A percentile compares a stretch with the other conserved stretches of the same genome.
These are phyloP conservation scores for Acacia pycnantha DNA, from an alignment of 331 rosid species.

Conservation along the genomic window DNA sequence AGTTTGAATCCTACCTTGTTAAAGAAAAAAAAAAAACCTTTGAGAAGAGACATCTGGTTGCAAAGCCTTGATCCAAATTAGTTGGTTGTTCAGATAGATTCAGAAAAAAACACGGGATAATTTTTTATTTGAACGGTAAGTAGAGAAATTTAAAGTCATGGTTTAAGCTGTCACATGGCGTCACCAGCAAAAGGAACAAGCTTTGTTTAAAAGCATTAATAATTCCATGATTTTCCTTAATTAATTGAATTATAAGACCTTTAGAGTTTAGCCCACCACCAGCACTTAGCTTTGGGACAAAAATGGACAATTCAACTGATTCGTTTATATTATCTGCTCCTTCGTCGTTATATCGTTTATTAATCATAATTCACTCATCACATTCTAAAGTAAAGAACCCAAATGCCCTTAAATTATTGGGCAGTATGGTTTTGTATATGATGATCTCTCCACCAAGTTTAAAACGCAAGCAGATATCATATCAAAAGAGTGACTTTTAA, in stretches of 20 bases:
- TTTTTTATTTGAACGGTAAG: not conserved
- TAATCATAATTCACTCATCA: constrained; percentile 24
- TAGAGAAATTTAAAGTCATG: not conserved
- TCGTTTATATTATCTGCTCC: constrained; percentile 25
- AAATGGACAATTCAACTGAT: constrained; percentile 32
- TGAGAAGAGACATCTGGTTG: no score
- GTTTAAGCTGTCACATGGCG: constrained; percentile 18
- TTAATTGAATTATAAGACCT: not conserved
- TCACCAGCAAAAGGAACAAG: constrained; percentile 42
- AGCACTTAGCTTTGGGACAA: constrained; percentile 18
- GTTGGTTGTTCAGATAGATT: no score
- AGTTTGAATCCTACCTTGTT: no score
- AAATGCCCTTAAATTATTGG: constrained; percentile 19
- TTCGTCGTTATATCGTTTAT: not conserved
- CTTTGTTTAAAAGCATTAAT: constrained; percentile 29
- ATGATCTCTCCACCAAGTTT: constrained; percentile 13
- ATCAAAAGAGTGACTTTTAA: not conserved
- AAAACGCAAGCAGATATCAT: not conserved
- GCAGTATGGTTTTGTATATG: not conserved
- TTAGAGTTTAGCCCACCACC: constrained; percentile 26
- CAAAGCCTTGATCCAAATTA: no score
- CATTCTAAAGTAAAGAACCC: constrained; percentile 22
- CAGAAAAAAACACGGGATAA: no score
- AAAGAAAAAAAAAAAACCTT: no score
- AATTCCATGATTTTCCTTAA: not conserved